A percentile compares a stretch with the other conserved stretches of the same genome.
These are phyloP conservation scores for Gossypium ekmanianum DNA, from an alignment of 345 rosid genomes.

Conservation along the genomic window DNA sequence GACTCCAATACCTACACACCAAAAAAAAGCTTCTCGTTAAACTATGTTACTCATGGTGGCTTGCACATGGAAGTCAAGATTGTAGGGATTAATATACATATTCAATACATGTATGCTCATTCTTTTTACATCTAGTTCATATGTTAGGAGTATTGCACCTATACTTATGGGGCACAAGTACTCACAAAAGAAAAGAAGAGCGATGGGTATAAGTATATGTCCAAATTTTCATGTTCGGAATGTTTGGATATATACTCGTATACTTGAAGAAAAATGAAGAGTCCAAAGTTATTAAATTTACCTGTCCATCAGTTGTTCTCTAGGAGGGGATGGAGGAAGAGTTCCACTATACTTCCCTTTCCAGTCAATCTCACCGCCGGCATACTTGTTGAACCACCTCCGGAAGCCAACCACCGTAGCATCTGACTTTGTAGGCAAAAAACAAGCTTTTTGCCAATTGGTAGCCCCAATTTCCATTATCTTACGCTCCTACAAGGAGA, in stretches of 20 bases:
- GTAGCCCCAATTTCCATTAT: constrained; percentile 58
- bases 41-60: background rate
- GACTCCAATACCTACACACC: constrained; percentile 68
- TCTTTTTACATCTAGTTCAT: too few relatives aligned
- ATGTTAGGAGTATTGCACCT: too few relatives aligned
- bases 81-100: background rate
- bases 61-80: background rate
- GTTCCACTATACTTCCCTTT: constrained; percentile 54
- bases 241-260: background rate
- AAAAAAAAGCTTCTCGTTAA: background rate
- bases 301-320: constrained; percentile 83
- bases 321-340: constrained; percentile 72
- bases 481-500: constrained; percentile 60
- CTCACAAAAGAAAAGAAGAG: too few relatives aligned
- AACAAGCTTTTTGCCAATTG: constrained; percentile 89
- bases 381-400: constrained; percentile 70
- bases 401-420: constrained; percentile 68
- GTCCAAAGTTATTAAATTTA: constrained; percentile 16
- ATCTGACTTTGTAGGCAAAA: constrained; percentile 75
- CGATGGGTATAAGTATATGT: too few relatives aligned
- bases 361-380: constrained; percentile 67
- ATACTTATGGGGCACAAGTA: too few relatives aligned
- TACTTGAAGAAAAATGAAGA: background rate
- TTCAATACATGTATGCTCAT: background rate
- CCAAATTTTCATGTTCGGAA: too few relatives aligned